phyloP scores from a whole-genome alignment of 2,329 filamentous ascomycete species.

The Hypomyces rosellus region DNA sequence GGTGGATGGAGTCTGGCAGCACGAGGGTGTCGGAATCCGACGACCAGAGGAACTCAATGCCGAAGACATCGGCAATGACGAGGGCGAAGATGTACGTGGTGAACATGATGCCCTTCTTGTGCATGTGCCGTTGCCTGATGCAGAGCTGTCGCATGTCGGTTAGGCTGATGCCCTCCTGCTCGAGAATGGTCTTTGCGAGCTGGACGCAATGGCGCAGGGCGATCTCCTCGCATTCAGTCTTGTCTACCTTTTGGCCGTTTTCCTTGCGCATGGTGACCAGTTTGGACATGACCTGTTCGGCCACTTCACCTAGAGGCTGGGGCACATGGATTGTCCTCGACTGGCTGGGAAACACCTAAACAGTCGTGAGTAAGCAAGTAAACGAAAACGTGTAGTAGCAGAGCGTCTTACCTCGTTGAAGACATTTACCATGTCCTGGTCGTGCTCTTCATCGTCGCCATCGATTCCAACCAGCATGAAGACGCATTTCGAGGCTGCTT shows the following conservation, averaged over 20 bases:
- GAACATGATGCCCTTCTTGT: slow-evolving; percentile 23
- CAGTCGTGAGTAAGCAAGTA: no score
- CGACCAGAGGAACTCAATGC: slow-evolving; percentile 21
- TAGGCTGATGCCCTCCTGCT: slow-evolving; percentile 15
- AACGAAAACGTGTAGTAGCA: no score
- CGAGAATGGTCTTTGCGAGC: slow-evolving; percentile 15
- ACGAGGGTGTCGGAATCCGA: slow-evolving; percentile 21
- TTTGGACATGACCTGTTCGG: slow-evolving; percentile 15
- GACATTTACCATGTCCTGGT: slow-evolving; percentile 20
- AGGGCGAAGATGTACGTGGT: slow-evolving; percentile 20
- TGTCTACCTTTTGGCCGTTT: slow-evolving; percentile 12
- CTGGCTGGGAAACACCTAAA: slow-evolving; percentile 16
- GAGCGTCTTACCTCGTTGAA: slow-evolving; percentile 15
- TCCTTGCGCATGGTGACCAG: slow-evolving; percentile 10
- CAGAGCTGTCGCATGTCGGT: slow-evolving; percentile 16
- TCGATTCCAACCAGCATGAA: slow-evolving; percentile 21
- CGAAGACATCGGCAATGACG: slow-evolving; percentile 18
- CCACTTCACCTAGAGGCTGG: slow-evolving; percentile 18
- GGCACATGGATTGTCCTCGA: slow-evolving; percentile 16
- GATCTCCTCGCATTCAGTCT: slow-evolving; percentile 13
- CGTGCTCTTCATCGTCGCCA: slow-evolving; percentile 15
- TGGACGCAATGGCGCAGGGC: slow-evolving; percentile 18
- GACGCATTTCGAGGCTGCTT: slow-evolving; percentile 9
- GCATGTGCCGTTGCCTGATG: slow-evolving; percentile 19
- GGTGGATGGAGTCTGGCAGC: slow-evolving; percentile 14